These are phyloP conservation scores for Biscogniauxia mediterranea DNA, from an alignment of 2,329 filamentous ascomycete genomes.

Conservation along the genomic window DNA sequence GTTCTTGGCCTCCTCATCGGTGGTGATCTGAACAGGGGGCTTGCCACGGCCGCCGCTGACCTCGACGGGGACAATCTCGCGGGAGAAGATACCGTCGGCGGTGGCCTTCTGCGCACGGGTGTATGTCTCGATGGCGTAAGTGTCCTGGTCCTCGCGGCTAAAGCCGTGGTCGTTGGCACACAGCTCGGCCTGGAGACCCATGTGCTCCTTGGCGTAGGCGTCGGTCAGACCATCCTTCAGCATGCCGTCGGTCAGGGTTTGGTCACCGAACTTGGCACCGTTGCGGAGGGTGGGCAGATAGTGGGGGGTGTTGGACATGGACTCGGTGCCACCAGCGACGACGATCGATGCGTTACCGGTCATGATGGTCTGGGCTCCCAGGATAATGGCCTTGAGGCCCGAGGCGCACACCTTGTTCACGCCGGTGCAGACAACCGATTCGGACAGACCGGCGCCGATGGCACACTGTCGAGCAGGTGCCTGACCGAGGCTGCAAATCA, in stretches of 20 bases:
- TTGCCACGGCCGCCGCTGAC: conserved; percentile 88
- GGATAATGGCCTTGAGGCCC: conserved; percentile 87
- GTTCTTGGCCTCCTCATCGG: conserved; percentile 96
- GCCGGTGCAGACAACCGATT: conserved; percentile 81
- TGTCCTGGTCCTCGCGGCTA: conserved; percentile 82
- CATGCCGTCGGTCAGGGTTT: conserved; percentile 84
- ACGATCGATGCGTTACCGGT: conserved; percentile 91
- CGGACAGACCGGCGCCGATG: conserved; percentile 79
- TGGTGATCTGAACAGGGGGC: conserved; percentile 74
- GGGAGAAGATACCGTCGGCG: conserved; percentile 74
- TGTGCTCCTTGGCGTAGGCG: conserved; percentile 93
- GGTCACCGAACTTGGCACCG: conserved; percentile 92
- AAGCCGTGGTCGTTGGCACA: conserved; percentile 83
- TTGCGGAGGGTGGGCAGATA: conserved; percentile 85
- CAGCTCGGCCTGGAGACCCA: conserved; percentile 91
- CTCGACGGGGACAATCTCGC: conserved; percentile 87
- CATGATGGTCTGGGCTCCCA: conserved; percentile 96
- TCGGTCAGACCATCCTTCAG: conserved; percentile 94
- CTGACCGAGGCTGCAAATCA: conserved; percentile 72
- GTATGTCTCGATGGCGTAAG: conserved; percentile 94
- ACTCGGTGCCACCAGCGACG: conserved; percentile 92
- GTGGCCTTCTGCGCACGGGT: conserved; percentile 70
- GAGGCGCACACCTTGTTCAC: conserved; percentile 99
- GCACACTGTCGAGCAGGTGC: conserved; percentile 95
- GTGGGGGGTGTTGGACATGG: conserved; percentile 97